Evolutionary conservation across 2,329 filamentous ascomycete species (phyloP), one percentile per base, ranked within the genome.

Genomic region (Zalaria sp.): DNA sequence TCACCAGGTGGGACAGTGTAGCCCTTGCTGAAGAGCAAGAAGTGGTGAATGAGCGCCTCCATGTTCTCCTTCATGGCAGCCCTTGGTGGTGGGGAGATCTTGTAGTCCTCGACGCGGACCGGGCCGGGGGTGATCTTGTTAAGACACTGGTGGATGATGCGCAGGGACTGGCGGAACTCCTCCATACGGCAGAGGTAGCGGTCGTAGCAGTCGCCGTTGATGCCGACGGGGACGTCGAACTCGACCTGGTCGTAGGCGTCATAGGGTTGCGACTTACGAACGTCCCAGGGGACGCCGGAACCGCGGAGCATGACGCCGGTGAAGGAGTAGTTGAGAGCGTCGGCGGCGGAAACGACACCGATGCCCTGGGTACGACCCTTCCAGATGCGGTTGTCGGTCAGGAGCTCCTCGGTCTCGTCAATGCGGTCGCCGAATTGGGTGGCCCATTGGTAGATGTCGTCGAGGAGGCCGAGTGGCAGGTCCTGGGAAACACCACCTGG

Each of bases 1-100:
- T 98, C 91, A 48, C 91, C 93, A 5, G 93, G 91, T 35, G 91
- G 91, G 3, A 98, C 91, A 36, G 86, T 77, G 66, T 98, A 98
- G 45, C 91, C 91, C 76, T 98, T 98, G 64, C 88, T 96, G 72
- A 89, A 98, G 41, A 98, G 79, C 51, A 98, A 69, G 75, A 98
- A 98, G 72, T 98, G 91, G 70, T 98, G 91, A 61, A 98, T 98
- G 35, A 98, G 77, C 34, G 91, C 88, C 70, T 98, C 91, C 93
- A 98, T 98, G 72, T 98, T 98, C 77, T 98, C 91, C 77, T 98
- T 98, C 91, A 98, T 98, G 57, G 91, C 91, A 36, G 85, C 74
- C 58, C 91, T 81, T n/a, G 91, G 93, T 47, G 91, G 91, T 25
- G 91, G 91, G 3, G 85, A 83, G 57, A 98, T 77, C 77, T 98